These are phyloP conservation scores for Zalaria sp. DNA, from an alignment of 2,329 filamentous ascomycete species.

Conservation along the genomic window DNA sequence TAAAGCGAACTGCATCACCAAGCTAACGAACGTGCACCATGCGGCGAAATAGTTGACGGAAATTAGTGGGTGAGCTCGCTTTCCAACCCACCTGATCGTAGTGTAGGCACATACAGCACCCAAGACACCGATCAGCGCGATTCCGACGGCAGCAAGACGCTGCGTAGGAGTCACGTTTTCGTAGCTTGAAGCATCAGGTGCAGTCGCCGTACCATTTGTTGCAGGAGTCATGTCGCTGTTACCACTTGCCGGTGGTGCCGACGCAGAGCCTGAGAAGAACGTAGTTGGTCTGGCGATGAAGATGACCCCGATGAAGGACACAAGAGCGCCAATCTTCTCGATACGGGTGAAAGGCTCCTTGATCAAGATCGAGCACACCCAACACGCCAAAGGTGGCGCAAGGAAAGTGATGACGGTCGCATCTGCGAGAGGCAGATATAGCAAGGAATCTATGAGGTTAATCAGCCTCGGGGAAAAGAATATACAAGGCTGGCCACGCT, in stretches of 20 bases:
- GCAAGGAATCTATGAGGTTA: slow-evolving; percentile 39
- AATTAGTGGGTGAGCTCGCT: slow-evolving; percentile 66
- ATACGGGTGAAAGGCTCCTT: slow-evolving; percentile 65
- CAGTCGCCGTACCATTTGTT: slow-evolving; percentile 15
- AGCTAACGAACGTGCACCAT: slow-evolving; percentile 55
- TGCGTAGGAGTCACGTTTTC: slow-evolving; percentile 43
- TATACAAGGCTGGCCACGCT: slow-evolving; percentile 9
- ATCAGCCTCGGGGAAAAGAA: not conserved
- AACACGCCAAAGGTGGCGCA: slow-evolving; percentile 63
- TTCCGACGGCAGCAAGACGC: slow-evolving; percentile 53
- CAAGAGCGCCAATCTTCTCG: slow-evolving; percentile 60
- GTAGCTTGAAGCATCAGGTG: slow-evolving; percentile 20
- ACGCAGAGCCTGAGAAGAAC: slow-evolving; percentile 29
- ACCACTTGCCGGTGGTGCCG: slow-evolving; percentile 19
- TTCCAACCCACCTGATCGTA: slow-evolving; percentile 65
- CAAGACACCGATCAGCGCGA: slow-evolving; percentile 63
- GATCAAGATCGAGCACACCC: slow-evolving; percentile 62
- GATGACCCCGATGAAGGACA: slow-evolving; percentile 67
- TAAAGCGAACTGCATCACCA: slow-evolving; percentile 41
- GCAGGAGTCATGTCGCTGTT: slow-evolving; percentile 14
- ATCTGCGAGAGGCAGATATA: slow-evolving; percentile 74
- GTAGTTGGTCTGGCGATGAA: slow-evolving; percentile 63
- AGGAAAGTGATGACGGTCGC: slow-evolving; percentile 85
- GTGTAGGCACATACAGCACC: slow-evolving; percentile 64
- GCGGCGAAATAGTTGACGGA: slow-evolving; percentile 72